Base-by-base conservation (phyloP, 768 basidiomycete species). In the Brasilioporus rufonigricans region DNA sequence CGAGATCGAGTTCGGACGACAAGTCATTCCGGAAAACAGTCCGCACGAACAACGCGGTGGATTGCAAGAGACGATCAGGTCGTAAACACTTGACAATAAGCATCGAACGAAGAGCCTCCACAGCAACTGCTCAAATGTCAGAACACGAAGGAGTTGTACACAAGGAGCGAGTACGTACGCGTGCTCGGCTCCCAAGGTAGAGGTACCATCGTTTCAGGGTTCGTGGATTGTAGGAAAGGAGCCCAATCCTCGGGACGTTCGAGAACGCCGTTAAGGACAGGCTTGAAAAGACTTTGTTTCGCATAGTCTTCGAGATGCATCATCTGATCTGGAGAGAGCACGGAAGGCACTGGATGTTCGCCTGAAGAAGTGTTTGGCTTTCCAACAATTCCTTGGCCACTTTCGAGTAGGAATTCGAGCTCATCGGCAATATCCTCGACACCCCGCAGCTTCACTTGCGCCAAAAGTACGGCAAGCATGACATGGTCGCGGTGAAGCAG, bases 321-420 rank as follows among this genome's bases (percentile, higher is more conserved):
- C 47, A 77, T 71, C 70, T 93, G 91, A 48, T 91, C 89, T 11
- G 82, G 54, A 5, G 84, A 78, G 48, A 95, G 72, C 50, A 88
- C 67, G 0, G 69, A 62, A 33, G 80, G 68, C 39, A 74, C 73
- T 10, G 73, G 64, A 50, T 76, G 67, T 31, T 74, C 74, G 19
- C 71, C 64, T 4, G 74, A 55, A 32, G 73, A 67, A 1, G 69
- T 48, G 31, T 67, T 64, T 23, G 78, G 64, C 53, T 69, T 61
- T n/a, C 62, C 67, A 48, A 79, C 67, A 19, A 83, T 75, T 19
- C 80, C 81, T 45, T 92, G 89, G 6, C 90, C 87, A 61, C 89
- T 87, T 66, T 98, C 95, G 40, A 98, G 77, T n/a, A 98, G 73
- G 73, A 93, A 92, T 65, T 97, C 93, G 19, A 96, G 69, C 65